Percentiles rank a stretch among this genome's conserved stretches.
phyloP scores from a whole-genome alignment of 257 asterid species.

The Salvia rosmarinus region DNA sequence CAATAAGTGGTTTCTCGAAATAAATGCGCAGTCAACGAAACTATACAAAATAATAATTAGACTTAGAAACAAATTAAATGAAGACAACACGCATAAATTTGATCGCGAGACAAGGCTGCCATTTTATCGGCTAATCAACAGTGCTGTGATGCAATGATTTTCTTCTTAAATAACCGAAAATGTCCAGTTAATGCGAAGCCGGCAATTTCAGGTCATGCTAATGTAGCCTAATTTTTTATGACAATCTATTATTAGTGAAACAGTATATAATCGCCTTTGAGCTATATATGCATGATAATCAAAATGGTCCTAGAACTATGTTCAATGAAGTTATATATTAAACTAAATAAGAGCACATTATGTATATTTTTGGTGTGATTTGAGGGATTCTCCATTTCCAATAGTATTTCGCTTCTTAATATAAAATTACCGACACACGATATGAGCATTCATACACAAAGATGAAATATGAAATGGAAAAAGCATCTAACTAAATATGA shows the following conservation, averaged over 20 bases:
- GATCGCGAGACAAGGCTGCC: conserved; percentile 2
- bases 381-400: too few relatives aligned
- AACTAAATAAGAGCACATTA: too few relatives aligned
- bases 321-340: not conserved
- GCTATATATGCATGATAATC: not conserved
- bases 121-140: not conserved
- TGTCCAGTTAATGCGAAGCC: conserved; percentile 18
- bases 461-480: too few relatives aligned
- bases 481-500: too few relatives aligned
- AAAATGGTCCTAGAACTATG: not conserved
- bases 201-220: not conserved
- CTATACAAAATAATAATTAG: conserved; percentile 29
- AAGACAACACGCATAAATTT: not conserved
- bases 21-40: not conserved
- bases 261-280: not conserved
- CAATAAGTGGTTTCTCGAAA: not conserved
- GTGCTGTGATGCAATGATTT: conserved; percentile 3
- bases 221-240: not conserved
- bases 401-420: too few relatives aligned
- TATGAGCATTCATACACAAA: too few relatives aligned
- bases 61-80: not conserved
- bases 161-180: conserved; percentile 6
- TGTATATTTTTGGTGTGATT: too few relatives aligned
- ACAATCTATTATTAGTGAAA: too few relatives aligned
- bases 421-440: too few relatives aligned